Base-by-base conservation (phyloP, 192 early-diverging fungal genomes). In the Gonapodya prolifera region DNA sequence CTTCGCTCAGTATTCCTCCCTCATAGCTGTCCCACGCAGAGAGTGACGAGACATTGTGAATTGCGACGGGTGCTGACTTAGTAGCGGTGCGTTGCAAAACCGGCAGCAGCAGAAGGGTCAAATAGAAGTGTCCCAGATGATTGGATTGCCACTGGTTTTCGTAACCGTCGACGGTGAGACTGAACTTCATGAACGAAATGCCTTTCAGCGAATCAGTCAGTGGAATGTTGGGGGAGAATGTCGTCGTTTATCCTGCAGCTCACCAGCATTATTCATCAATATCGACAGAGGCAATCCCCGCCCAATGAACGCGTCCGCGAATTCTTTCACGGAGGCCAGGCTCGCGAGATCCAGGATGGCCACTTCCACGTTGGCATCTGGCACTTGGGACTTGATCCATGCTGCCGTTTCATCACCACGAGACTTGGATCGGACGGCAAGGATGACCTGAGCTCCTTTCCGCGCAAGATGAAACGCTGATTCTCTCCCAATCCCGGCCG, bases 31-130 rank as follows among this genome's bases (percentile, higher is more conserved):
- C 32, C 16, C 8, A 18, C 28, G 18, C 28, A 13, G 71, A 73
- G 2, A 30, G 30, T n/a, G 82, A 83, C 17, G 77, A 78, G 1
- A 83, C 36, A 76, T 80, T 81, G 70, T 81, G 80, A 35, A 83
- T 80, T 1, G 76, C 16, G 1, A 78, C 45, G 34, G 70, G 70
- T 13, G 73, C 17, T 1, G 1, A 1, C 35, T 1, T 13, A 32
- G 35, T 13, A 28, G 78, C 70, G 23, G 71, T 35, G 2, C 33
- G 13, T 28, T 76, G 69, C 23, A 83, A 2, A 34, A 75, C 76
- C 17, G 80, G 80, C 8, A 83, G 79, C 0, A 83, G 69, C 23
- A 45, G 2, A 28, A 31, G 32, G 35, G 82, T 83, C 28, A 83
- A 61, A 13, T 75, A 45, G 32, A 83, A 79, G 73, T 81, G 82